phyloP scores from a whole-genome alignment of 2,329 filamentous ascomycete genomes.

The Knufia fluminis region DNA sequence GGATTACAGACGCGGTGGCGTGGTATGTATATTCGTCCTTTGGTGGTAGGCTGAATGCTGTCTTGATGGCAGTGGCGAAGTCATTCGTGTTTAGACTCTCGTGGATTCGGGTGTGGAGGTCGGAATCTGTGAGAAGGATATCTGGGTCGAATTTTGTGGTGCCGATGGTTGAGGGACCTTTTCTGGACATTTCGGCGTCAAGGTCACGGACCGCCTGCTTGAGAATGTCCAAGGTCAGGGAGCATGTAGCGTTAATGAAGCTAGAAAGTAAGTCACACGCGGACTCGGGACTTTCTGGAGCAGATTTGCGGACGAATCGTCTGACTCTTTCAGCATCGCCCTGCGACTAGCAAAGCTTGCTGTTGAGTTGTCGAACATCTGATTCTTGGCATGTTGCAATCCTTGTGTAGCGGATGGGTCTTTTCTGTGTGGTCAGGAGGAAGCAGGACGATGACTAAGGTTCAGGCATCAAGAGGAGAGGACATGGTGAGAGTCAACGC shows the following conservation, averaged over 20 bases:
- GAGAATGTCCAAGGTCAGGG: background rate
- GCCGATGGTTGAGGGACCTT: slow-evolving; percentile 4
- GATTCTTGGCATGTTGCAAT: background rate
- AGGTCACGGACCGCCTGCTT: background rate
- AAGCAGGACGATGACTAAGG: too few relatives aligned
- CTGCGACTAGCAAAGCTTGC: background rate
- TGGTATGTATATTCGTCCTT: slow-evolving; percentile 43
- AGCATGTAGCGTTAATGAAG: background rate
- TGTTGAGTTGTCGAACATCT: background rate
- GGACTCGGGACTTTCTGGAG: too few relatives aligned
- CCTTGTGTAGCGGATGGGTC: background rate
- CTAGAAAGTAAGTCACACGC: too few relatives aligned
- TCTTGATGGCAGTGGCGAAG: slow-evolving; percentile 38
- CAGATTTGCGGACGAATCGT: background rate
- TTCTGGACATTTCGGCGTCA: slow-evolving; percentile 1
- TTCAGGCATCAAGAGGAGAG: background rate
- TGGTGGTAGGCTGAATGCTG: slow-evolving; percentile 38
- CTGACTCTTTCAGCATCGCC: background rate
- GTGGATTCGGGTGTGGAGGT: slow-evolving; percentile 28
- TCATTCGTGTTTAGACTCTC: slow-evolving; percentile 32
- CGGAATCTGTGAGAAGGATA: slow-evolving; percentile 29
- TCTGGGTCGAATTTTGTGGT: slow-evolving; percentile 2
- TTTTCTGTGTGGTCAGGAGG: background rate
- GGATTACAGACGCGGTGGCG: slow-evolving; percentile 42
- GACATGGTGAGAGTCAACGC: background rate